Evolutionary conservation across 2,329 filamentous ascomycete genomes (phyloP).

Genomic region (Aspergillus tanneri): DNA sequence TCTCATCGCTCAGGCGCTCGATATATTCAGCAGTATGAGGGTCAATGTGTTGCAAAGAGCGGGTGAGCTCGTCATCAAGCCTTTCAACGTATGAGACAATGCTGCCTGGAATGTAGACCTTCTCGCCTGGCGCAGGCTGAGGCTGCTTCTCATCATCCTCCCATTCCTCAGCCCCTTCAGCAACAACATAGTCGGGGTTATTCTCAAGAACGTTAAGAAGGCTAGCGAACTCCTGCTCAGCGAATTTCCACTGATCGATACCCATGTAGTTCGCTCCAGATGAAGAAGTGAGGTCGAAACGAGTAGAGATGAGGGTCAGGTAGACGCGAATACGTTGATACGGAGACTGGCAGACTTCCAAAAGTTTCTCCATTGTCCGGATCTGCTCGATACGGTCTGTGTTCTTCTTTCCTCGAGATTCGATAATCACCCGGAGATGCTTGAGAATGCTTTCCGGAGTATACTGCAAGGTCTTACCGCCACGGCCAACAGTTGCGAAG

Average conservation of each 20-base stretch:
- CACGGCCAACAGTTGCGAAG: conserved; percentile 83
- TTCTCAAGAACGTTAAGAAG: conserved; percentile 77
- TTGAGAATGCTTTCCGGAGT: conserved; percentile 98
- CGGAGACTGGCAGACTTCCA: conserved; percentile 82
- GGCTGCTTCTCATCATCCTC: conserved; percentile 97
- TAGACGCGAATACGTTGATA: conserved; percentile 95
- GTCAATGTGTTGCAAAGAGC: conserved; percentile 96
- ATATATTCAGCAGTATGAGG: conserved; percentile 99
- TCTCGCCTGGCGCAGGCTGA: conserved; percentile 67
- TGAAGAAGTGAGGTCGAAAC: conserved; percentile 87
- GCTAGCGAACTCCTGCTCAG: conserved; percentile 78
- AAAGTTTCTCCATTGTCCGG: conserved; percentile 92
- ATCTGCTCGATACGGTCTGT: conserved; percentile 95
- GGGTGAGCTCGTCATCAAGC: conserved; percentile 93
- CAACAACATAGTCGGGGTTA: conserved; percentile 77
- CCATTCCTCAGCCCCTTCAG: conserved; percentile 95
- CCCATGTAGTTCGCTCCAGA: conserved; percentile 75
- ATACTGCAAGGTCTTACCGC: conserved; percentile 84
- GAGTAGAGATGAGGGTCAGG: conserved; percentile 83
- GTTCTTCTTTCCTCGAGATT: conserved; percentile 98
- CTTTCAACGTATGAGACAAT: conserved; percentile 92
- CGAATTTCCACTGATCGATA: conserved; percentile 94
- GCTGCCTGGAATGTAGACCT: conserved; percentile 89
- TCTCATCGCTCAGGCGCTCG: conserved; percentile 88
- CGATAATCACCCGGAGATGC: conserved; percentile 87